Base-by-base conservation (phyloP, 1,284 basidiomycete species). In the Ustilago esculenta region DNA sequence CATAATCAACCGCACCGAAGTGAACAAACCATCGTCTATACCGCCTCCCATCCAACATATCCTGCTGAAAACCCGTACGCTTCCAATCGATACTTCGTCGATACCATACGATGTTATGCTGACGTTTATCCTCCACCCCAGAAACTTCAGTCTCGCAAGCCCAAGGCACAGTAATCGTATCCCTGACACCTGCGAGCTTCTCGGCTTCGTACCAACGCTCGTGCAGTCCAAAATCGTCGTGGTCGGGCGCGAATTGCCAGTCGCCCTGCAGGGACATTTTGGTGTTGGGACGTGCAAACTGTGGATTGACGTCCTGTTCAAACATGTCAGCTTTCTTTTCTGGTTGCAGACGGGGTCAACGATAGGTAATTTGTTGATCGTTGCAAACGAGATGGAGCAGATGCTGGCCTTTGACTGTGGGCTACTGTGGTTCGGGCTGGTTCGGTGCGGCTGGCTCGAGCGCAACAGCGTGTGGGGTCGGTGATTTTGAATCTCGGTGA, bases 1-100 rank as follows among this genome's bases (percentile, higher is more conserved):
- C 61, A 46, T 75, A 75, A 35, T 75, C 72, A 8, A 75, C 69
- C 3, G 69, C 72, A 3, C 61, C 71, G 39, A 75, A 75, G 30
- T 73, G 69, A 5, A 74, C 24, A 11, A 65, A 51, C 27, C 51
- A 47, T 24, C 51, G 48, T 41, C 23, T 29, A 34, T 12, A 32
- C 20, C 24, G 10, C 14, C 21, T 1, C 27, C 42, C 18, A 33
- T 35, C n/a, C n/a, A n/a, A n/a, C n/a, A n/a, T 3, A 15, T 14
- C 8, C 27, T 34, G 15, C 27, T 24, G 12, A 20, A 21, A 7
- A 23, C 20, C 8, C n/a, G n/a, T n/a, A n/a, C 6, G 2, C 10
- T 53, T 20, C 42, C 35, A 44, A 33, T 42, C 30, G 24, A 47
- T 27, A 8, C 47, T 42, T 17, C 30, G 24, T 20, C 37, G 37